Evolutionary conservation across 176 grass and related monocot genomes (phyloP).

Genomic region (Avena sativa): DNA sequence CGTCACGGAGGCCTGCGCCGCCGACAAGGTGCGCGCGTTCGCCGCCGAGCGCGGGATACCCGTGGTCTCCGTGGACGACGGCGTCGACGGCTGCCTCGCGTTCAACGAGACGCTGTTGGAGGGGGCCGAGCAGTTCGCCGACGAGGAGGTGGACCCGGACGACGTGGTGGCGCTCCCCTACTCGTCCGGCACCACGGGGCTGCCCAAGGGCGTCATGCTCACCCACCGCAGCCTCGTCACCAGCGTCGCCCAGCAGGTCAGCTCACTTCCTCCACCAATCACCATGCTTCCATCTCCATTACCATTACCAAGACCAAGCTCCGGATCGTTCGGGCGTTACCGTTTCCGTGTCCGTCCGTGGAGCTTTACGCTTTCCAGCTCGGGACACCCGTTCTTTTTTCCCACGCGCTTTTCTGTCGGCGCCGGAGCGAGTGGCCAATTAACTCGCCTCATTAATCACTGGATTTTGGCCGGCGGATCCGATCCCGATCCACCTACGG

Average conservation of each 20-base stretch:
- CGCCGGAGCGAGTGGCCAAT: constrained; percentile 49
- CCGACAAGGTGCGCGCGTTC: constrained; percentile 70
- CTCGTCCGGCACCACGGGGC: constrained; percentile 84
- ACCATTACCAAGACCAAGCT: not conserved
- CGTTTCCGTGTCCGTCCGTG: not conserved
- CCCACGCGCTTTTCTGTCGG: constrained; percentile 35
- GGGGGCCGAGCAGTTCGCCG: not conserved
- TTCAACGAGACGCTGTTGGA: constrained; percentile 46
- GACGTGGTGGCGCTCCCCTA: constrained; percentile 82
- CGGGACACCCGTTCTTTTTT: not conserved
- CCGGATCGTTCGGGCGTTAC: not conserved
- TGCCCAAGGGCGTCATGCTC: constrained; percentile 97
- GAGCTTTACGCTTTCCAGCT: constrained; percentile 36
- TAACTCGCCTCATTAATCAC: constrained; percentile 3
- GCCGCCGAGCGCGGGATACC: constrained; percentile 53
- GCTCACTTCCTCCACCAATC: not conserved
- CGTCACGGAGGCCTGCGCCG: constrained; percentile 79
- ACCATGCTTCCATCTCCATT: not conserved
- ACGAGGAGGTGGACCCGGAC: constrained; percentile 62
- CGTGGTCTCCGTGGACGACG: constrained; percentile 54
- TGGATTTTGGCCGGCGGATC: not conserved
- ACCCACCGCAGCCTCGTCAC: constrained; percentile 94
- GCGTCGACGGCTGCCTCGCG: constrained; percentile 45
- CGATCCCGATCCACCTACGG: not conserved
- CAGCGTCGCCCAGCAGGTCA: constrained; percentile 90